phyloP scores from a whole-genome alignment of 2,329 filamentous ascomycete genomes.

The Fusarium nygamai region DNA sequence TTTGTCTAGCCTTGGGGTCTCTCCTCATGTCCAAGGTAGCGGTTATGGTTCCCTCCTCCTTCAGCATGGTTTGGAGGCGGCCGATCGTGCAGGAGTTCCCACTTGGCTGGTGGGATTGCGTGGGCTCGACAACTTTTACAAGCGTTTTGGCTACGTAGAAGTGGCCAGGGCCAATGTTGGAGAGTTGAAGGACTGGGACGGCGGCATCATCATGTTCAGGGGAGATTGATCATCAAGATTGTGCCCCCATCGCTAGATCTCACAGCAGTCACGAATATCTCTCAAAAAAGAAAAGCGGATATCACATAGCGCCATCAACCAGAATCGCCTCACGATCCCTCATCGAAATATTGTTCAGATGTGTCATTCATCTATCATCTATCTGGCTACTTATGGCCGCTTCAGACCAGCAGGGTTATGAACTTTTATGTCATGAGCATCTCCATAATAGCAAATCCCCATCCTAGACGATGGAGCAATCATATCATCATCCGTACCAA shows the following conservation, averaged over 20 bases:
- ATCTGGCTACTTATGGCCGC: background rate
- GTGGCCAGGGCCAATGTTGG: conserved; percentile 50
- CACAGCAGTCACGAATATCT: background rate
- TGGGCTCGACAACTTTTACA: conserved; percentile 48
- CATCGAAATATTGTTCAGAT: background rate
- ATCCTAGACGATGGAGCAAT: conserved; percentile 2
- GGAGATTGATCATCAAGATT: conserved; percentile 38
- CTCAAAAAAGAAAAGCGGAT: background rate
- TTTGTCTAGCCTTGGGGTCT: conserved; percentile 48
- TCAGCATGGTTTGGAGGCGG: conserved; percentile 42
- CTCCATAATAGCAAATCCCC: conserved; percentile 8
- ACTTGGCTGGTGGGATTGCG: conserved; percentile 48
- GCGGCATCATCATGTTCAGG: conserved; percentile 51
- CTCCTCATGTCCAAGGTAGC: conserved; percentile 45
- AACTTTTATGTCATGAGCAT: conserved; percentile 14
- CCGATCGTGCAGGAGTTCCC: conserved; percentile 44
- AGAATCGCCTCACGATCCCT: background rate
- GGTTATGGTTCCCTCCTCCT: conserved; percentile 48
- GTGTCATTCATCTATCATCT: conserved; percentile 3
- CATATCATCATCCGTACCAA: background rate
- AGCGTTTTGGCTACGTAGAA: conserved; percentile 47
- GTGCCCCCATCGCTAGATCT: background rate
- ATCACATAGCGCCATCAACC: background rate
- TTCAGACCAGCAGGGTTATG: conserved; percentile 10
- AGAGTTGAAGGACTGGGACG: conserved; percentile 49